Evolutionary conservation across 192 early-diverging fungal species (phyloP), one percentile per base, ranked within the genome.

Genomic region (Backusella sp.): DNA sequence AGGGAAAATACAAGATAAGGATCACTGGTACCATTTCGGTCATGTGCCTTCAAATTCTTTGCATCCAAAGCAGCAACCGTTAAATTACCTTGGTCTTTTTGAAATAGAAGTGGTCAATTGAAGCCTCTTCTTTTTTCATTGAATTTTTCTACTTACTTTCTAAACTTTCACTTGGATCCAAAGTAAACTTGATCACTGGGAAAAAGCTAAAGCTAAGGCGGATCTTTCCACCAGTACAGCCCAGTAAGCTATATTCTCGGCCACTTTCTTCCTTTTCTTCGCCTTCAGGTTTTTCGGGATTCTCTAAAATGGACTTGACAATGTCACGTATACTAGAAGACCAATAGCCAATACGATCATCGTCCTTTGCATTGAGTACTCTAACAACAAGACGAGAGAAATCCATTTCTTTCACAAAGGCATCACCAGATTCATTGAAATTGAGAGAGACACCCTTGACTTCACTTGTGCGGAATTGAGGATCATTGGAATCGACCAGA

Each of bases 1-100:
- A 92, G 35, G 66, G 76, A 74, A 72, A 93, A 89, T 41, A 91
- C 86, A 11, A 92, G 80, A 68, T 89, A 95, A 12, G 94, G 94
- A 69, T 95, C 93, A 59, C 89, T 91, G 0, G 87, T 85, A 12
- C 94, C 94, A 9, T 86, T 85, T 36, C 88, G 86, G 80, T 95
- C 94, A 5, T 86, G 91, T 28, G 88, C 92, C 12, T 87, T 87
- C 76, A 95, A 74, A 46, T 90, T 83, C 17, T 77, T 79, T 4
- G 89, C 94, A 6, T 83, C 81, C 8, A 89, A 59, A 26, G 92
- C 78, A 7, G 86, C 89, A 66, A 95, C 82, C 0, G 82, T 84
- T 68, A 95, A 77, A 68, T 84, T 86, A 52, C 94, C 94, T 84
- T 87, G 87, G 76, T 93, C 86, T 87, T 79, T 39, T 68, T 12